A percentile compares a stretch with the other conserved stretches of the same genome.
Conservation (phyloP, 2,329 filamentous ascomycete genomes). For the Monilinia polystroma region DNA sequence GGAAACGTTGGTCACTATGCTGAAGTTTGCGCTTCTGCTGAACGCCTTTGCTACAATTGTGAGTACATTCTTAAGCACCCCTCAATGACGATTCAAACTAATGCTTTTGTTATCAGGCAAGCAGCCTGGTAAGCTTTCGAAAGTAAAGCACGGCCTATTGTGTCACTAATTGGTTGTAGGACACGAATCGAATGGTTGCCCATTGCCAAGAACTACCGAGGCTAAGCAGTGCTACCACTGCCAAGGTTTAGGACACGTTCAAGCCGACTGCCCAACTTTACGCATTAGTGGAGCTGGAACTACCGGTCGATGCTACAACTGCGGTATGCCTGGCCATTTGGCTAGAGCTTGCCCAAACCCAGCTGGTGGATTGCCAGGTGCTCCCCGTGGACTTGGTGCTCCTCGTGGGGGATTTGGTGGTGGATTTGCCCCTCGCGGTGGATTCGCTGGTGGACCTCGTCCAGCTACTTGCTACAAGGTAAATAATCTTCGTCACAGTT, state of each 20-base stretch:
- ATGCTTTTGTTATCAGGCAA: conserved; percentile 55
- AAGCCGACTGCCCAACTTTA: conserved; percentile 97
- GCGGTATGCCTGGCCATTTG: conserved; percentile 88
- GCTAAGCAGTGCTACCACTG: conserved; percentile 99
- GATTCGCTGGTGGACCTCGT: conserved; percentile 67
- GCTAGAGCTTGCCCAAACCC: conserved; percentile 85
- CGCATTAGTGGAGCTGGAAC: conserved; percentile 81
- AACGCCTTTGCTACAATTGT: conserved; percentile 99
- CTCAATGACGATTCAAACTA: conserved; percentile 15
- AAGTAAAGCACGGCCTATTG: background rate
- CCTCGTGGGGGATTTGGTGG: conserved; percentile 69
- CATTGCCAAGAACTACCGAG: conserved; percentile 93
- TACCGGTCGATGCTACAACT: conserved; percentile 93
- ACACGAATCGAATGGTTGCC: conserved; percentile 97
- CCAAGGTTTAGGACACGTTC: conserved; percentile 96
- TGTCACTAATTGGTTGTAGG: conserved; percentile 47
- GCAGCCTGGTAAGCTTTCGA: conserved; percentile 62
- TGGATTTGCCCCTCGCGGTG: conserved; percentile 66
- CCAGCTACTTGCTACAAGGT: conserved; percentile 69
- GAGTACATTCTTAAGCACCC: conserved; percentile 44
- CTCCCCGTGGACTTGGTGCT: conserved; percentile 66
- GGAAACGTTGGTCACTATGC: conserved; percentile 78
- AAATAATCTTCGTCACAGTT: background rate
- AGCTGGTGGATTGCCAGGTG: conserved; percentile 49
- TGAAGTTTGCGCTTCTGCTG: conserved; percentile 95